Evolutionary conservation across 1,139 yeast genomes (phyloP).

Genomic region (Magnusiomyces suaveolens): DNA sequence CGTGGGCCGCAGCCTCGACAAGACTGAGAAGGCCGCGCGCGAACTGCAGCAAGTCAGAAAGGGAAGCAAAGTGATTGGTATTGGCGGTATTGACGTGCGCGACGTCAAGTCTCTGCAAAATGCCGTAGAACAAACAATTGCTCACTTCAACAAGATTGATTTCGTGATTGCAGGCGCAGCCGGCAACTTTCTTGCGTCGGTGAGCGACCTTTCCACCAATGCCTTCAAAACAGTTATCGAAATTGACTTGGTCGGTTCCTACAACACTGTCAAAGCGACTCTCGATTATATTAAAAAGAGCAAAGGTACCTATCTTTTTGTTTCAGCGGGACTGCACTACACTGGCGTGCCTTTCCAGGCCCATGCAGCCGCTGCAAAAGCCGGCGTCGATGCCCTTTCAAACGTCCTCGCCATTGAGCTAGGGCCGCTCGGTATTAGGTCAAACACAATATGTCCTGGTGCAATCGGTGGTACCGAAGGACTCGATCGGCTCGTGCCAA

Average conservation of each 20-base stretch:
- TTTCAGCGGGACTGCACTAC: conserved; percentile 80
- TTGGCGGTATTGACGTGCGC: conserved; percentile 70
- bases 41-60: conserved; percentile 49
- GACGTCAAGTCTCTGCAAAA: conserved; percentile 44
- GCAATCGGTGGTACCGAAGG: conserved; percentile 79
- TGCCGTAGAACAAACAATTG: conserved; percentile 60
- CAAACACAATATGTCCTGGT: conserved; percentile 84
- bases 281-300: conserved; percentile 52
- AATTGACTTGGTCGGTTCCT: conserved; percentile 79
- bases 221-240: conserved; percentile 81
- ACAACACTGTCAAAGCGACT: conserved; percentile 76
- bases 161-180: conserved; percentile 92
- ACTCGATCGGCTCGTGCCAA: conserved; percentile 44
- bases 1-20: conserved; percentile 61
- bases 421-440: conserved; percentile 77
- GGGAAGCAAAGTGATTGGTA: conserved; percentile 57
- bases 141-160: conserved; percentile 63
- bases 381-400: conserved; percentile 81
- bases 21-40: conserved; percentile 56
- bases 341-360: conserved; percentile 77
- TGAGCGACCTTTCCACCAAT: conserved; percentile 65
- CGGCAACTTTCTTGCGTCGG: conserved; percentile 78
- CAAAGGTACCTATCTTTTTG: conserved; percentile 64
- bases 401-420: conserved; percentile 77
- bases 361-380: conserved; percentile 90